Conservation (phyloP, 2,329 filamentous ascomycete genomes). For the Botrytis elliptica region DNA sequence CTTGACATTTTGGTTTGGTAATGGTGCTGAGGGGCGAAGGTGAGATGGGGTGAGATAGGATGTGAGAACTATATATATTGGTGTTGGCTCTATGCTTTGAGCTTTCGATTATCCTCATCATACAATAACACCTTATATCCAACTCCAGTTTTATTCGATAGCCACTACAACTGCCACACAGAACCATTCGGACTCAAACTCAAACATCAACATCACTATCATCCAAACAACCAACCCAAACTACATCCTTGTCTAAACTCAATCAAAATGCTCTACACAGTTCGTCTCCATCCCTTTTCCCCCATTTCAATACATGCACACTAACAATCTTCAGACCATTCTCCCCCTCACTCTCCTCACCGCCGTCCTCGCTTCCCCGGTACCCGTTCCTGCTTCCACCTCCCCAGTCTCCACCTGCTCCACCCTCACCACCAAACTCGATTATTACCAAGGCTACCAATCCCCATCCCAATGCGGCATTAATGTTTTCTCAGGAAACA, state of each 20-base stretch:
- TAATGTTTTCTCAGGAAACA: slow-evolving; percentile 7
- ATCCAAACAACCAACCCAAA: neutral
- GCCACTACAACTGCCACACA: neutral
- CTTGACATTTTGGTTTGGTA: slow-evolving; percentile 3
- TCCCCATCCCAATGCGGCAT: slow-evolving; percentile 3
- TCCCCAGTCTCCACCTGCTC: neutral
- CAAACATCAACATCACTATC: neutral
- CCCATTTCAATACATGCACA: neutral
- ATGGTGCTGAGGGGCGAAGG: neutral
- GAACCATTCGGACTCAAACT: neutral
- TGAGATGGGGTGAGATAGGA: neutral
- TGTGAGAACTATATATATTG: slow-evolving; percentile 6
- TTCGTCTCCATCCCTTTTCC: neutral
- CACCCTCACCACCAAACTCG: neutral
- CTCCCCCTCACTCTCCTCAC: slow-evolving; percentile 13
- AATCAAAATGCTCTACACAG: slow-evolving; percentile 20
- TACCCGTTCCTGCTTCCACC: neutral
- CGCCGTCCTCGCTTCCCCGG: neutral
- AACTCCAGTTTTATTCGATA: neutral
- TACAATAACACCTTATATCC: neutral
- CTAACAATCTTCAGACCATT: slow-evolving; percentile 9
- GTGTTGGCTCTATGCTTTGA: neutral
- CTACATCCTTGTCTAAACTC: neutral
- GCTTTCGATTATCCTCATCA: neutral
- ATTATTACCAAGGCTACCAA: slow-evolving; percentile 18